phyloP scores from a whole-genome alignment of 179 eudicot species.

The Beta corolliflora region DNA sequence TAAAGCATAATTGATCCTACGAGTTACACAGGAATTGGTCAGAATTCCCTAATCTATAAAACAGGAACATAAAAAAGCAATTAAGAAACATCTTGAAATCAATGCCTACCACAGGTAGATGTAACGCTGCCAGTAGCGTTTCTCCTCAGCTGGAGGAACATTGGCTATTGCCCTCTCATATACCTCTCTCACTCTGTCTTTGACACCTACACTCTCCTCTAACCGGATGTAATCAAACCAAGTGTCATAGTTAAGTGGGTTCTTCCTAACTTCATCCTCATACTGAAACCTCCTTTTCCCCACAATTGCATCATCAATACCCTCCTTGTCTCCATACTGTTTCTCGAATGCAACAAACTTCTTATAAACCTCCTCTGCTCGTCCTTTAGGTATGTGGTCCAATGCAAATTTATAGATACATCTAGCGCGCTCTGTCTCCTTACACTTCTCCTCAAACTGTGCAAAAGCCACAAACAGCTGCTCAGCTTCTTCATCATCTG shows the following conservation, averaged over 20 bases:
- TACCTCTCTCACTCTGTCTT: constrained; percentile 62
- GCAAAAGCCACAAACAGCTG: constrained; percentile 76
- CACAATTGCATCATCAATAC: constrained; percentile 88
- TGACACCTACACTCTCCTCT: constrained; percentile 72
- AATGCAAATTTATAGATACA: constrained; percentile 80
- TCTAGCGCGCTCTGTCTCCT: constrained; percentile 79
- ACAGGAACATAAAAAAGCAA: background rate
- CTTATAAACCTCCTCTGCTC: constrained; percentile 83
- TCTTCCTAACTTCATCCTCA: constrained; percentile 79
- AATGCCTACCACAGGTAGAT: constrained; percentile 74
- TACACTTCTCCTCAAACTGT: constrained; percentile 80
- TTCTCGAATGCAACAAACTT: constrained; percentile 90
- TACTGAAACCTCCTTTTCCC: constrained; percentile 90
- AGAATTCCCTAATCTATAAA: constrained; percentile 8
- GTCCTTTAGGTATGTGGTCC: constrained; percentile 85
- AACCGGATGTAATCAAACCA: constrained; percentile 83
- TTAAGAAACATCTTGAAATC: background rate
- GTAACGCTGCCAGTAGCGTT: constrained; percentile 90
- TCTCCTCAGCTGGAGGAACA: constrained; percentile 83
- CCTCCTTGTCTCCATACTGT: constrained; percentile 78
- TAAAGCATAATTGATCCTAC: constrained; percentile 78
- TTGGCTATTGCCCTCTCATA: constrained; percentile 85
- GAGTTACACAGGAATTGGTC: constrained; percentile 7
- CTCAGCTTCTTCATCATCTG: constrained; percentile 88
- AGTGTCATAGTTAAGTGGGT: constrained; percentile 74